Base-by-base conservation (phyloP, 75 land plant species). In the Adiantum capillusveneris region DNA sequence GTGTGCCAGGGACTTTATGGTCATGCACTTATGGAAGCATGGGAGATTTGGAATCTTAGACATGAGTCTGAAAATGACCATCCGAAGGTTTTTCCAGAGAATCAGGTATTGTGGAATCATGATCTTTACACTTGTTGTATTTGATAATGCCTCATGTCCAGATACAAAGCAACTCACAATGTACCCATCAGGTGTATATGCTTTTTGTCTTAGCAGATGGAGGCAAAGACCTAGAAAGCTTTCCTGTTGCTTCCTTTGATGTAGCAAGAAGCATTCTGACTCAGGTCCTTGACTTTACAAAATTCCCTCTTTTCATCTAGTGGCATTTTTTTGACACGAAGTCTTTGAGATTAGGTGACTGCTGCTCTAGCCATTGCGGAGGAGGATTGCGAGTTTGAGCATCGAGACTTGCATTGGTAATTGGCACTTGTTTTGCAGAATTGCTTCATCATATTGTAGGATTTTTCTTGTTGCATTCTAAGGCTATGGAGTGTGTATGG, bases 1-100 rank as follows among this genome's bases (percentile, higher is more conserved):
- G 76, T 94, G 14, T 94, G 98, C 63, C 81, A 80, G 71, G 99
- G 99, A 25, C 31, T 54, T 18, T 95, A 95, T 75, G 91, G 82
- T 60, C 34, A 69, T 36, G 43, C 58, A n/a, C 53, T 95, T 20
- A 63, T 90, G 1, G 67, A 56, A 18, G 96, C 96, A 39, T 95
- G 99, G 99, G 85, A 95, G 64, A 71, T 67, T 1, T 90, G 92
- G 96, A 96, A 95, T 80, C 78, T 62, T 24, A 43, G 69, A 25
- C 67, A 80, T 77, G 53, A 66, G 29, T 95, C 99, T 26, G 99
- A 95, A 74, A 95, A 95, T 78, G 96, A 95, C 53, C 88, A 95
- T 54, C 99, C 99, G 0, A 74, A 66, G 72, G 64, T 67, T 56
- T 95, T 95, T 64, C 75, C 80, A 12, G 82, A 78, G 31, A 62